Base-by-base conservation (phyloP, 2,329 filamentous ascomycete species). In the Colletotrichum sp. region DNA sequence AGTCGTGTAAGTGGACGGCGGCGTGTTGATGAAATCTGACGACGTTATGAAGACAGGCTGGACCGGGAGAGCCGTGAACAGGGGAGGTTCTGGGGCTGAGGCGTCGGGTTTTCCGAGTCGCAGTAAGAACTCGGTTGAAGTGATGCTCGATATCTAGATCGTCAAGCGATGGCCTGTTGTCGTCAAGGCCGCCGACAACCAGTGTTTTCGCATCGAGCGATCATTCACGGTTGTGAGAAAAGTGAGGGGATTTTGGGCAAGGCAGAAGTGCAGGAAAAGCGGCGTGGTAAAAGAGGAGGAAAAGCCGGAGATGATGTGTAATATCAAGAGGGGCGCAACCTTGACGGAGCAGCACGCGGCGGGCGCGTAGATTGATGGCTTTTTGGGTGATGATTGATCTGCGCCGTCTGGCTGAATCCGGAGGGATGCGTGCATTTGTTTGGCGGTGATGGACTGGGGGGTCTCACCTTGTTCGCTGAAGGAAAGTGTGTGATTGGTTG, bases 381-480 rank as follows among this genome's bases (percentile, higher is more conserved):
- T 25, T 29, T 59, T 34, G 27, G 16, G 30, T 34, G 55, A 44
- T 49, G n/a, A 27, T 49, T 32, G 73, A 76, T 76, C 64, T 73
- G 64, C 71, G 52, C 22, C 12, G 15, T 22, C 19, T 64, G 69
- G 39, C 69, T 76, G 69, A 59, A 72, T 72, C 36, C 64, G 73
- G 73, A 68, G 49, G 34, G 66, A 76, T 76, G 44, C 70, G 57
- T 57, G 32, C 73, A 68, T 73, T 69, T 49, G 63, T 63, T 29
- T 27, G 32, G 29, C 27, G 63, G 27, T 69, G 73, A 69, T 63
- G 63, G 59, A 34, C 63, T 61, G 39, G 57, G 57, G 55, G 32
- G 12, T 61, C 27, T 34, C 15, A 27, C 29, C 57, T 52, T 63
- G 30, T 15, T 15, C 16, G 36, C 9, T 9, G 16, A 7, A 29